These are phyloP conservation scores for Vanrija pseudolonga DNA, from an alignment of 1,284 basidiomycete genomes.

Conservation along the genomic window DNA sequence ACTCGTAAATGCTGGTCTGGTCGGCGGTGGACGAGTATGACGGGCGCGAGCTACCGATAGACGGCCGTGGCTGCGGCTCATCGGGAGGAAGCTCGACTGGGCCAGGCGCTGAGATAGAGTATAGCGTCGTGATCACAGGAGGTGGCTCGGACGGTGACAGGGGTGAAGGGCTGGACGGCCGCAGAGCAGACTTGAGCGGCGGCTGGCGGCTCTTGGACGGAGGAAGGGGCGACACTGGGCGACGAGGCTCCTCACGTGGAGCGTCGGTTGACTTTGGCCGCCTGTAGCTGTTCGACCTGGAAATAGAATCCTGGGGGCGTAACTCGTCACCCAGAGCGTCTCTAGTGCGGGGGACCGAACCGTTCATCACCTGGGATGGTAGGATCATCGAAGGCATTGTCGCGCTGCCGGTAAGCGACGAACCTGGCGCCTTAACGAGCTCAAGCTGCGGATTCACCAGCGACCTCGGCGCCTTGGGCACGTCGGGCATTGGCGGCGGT, in stretches of 20 bases:
- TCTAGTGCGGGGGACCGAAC: background rate
- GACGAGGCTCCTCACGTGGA: background rate
- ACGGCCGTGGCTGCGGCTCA: slow-evolving; percentile 2
- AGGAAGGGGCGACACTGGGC: slow-evolving; percentile 32
- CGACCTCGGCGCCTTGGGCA: slow-evolving; percentile 46
- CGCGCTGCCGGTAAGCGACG: slow-evolving; percentile 19
- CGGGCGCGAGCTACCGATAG: background rate
- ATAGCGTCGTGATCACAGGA: slow-evolving; percentile 26
- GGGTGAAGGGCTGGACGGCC: slow-evolving; percentile 36
- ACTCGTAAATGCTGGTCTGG: slow-evolving; percentile 43
- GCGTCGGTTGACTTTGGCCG: slow-evolving; percentile 12
- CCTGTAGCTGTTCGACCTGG: slow-evolving; percentile 18
- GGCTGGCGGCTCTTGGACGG: slow-evolving; percentile 39
- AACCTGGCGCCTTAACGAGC: slow-evolving; percentile 41
- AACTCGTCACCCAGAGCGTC: slow-evolving; percentile 9
- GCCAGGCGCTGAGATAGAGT: slow-evolving; percentile 38
- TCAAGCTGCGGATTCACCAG: slow-evolving; percentile 41
- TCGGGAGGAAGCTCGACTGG: slow-evolving; percentile 29
- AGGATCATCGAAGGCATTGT: slow-evolving; percentile 2
- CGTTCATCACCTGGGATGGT: slow-evolving; percentile 5
- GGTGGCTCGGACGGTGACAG: background rate
- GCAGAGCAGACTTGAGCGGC: slow-evolving; percentile 46
- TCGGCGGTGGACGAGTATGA: slow-evolving; percentile 19
- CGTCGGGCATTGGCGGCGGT: slow-evolving; percentile 42
- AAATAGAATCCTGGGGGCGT: slow-evolving; percentile 23